Percentiles rank a stretch among this genome's conserved stretches.
Evolutionary conservation across 2,329 filamentous ascomycete genomes (phyloP).

Genomic region (Lojkania enalia): DNA sequence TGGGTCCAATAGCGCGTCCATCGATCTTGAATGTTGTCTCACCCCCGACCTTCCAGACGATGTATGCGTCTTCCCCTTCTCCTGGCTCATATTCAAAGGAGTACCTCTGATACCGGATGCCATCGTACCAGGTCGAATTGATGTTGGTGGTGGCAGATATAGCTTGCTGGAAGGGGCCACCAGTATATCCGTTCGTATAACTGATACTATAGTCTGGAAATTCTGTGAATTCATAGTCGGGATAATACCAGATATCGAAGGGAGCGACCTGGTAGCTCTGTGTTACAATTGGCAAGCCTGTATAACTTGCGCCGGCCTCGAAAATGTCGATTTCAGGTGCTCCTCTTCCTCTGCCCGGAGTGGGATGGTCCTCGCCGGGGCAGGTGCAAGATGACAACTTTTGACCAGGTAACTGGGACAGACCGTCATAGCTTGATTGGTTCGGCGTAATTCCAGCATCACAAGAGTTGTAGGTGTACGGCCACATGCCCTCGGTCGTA

Average conservation of each 20-base stretch:
- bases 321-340: conserved; percentile 56
- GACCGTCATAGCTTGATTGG: conserved; percentile 50
- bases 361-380: conserved; percentile 51
- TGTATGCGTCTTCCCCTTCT: conserved; percentile 48
- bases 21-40: conserved; percentile 57
- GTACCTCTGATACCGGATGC: conserved; percentile 58
- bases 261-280: conserved; percentile 56
- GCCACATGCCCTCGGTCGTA: conserved; percentile 59
- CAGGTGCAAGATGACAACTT: conserved; percentile 52
- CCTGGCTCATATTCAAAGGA: conserved; percentile 60
- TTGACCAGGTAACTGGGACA: conserved; percentile 50
- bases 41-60: conserved; percentile 59
- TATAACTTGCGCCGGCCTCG: conserved; percentile 52
- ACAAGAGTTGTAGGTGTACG: conserved; percentile 58
- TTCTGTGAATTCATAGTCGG: conserved; percentile 57
- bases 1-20: conserved; percentile 56
- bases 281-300: conserved; percentile 50
- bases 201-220: conserved; percentile 55
- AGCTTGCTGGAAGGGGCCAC: conserved; percentile 60
- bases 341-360: conserved; percentile 51
- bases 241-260: conserved; percentile 56
- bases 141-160: conserved; percentile 59
- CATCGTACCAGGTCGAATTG: conserved; percentile 61
- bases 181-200: conserved; percentile 56
- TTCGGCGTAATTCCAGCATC: conserved; percentile 56